phyloP scores from a whole-genome alignment of 2,329 filamentous ascomycete species.

The Cryphonectria japonica region DNA sequence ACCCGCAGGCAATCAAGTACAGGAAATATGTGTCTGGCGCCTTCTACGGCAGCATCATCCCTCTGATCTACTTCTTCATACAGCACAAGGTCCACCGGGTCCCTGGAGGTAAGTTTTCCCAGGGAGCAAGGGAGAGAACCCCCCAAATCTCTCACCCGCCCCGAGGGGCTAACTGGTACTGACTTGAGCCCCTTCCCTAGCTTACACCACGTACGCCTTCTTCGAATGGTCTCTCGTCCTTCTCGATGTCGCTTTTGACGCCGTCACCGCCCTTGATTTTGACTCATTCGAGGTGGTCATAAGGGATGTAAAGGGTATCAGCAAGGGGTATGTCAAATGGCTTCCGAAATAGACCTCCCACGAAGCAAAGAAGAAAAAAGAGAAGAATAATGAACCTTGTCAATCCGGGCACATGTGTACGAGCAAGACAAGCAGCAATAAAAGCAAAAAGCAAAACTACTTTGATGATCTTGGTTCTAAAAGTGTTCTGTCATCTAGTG shows the following conservation, averaged over 20 bases:
- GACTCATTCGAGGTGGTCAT: constrained; percentile 84
- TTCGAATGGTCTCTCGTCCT: constrained; percentile 97
- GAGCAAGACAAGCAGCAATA: constrained; percentile 15
- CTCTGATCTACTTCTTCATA: constrained; percentile 95
- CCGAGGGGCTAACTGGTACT: neutral
- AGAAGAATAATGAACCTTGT: neutral
- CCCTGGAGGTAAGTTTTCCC: constrained; percentile 73
- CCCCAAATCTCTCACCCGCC: neutral
- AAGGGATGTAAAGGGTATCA: constrained; percentile 84
- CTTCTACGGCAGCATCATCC: constrained; percentile 91
- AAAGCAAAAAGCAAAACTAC: neutral
- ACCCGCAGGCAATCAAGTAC: constrained; percentile 81
- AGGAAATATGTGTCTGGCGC: constrained; percentile 80
- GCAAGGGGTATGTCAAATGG: constrained; percentile 98
- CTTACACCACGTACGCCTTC: constrained; percentile 96
- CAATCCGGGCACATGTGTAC: constrained; percentile 29
- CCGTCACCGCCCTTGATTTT: constrained; percentile 92
- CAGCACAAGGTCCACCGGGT: constrained; percentile 97
- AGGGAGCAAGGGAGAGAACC: neutral
- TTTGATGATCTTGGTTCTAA: constrained; percentile 44
- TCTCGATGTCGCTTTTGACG: constrained; percentile 95
- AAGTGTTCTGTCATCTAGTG: constrained; percentile 44
- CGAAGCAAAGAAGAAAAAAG: neutral
- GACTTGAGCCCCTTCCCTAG: constrained; percentile 50
- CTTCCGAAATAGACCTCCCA: constrained; percentile 76